Evolutionary conservation across 805 yeast species (phyloP), one percentile per base, ranked within the genome.

Genomic region (Yamadazyma insecticola): DNA sequence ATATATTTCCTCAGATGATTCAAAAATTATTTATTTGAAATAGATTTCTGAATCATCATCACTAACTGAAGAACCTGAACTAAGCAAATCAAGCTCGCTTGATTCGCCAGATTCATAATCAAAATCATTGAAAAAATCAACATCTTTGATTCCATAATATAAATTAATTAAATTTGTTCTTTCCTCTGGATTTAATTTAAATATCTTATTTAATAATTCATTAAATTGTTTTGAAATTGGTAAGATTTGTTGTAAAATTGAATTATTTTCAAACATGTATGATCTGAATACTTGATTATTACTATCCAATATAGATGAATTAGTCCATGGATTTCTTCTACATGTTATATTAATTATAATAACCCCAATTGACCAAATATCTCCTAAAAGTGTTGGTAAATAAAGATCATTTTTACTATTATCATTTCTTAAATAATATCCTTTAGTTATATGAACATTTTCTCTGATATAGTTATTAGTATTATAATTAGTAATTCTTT

Each of bases 301-400:
- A 47, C 80, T 87, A 26, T 71, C 70, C 8, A 48, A 50, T 23
- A 75, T 60, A 31, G 81, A 72, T 8, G 95, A 94, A 44, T 80
- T 77, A 30, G 85, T 74, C 96, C 96, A 88, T 17, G 96, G 96
- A 48, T 88, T 89, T 53, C 95, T 71, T 24, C 84, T 79, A 43
- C 94, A 84, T 8, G 85, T 71, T 32, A 89, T 63, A 52, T 88
- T 88, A 41, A 88, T 78, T 33, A 88, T 61, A 14, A 88, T 78
- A 21, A 88, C 79, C 2, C 89, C 90, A 29, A 88, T 59, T 2
- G 94, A 81, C 59, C 97, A 88, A 17, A 86, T 72, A 49, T 87
- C 96, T 27, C 94, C 88, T 6, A 84, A 75, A 18, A 72, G 57
- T 0, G 95, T 80, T 9, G 92, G 89, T 50, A 67, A 74, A 41